A percentile compares a stretch with the other conserved stretches of the same genome.
Evolutionary conservation across 2,329 filamentous ascomycete species (phyloP).

Genomic region (Ilyonectria mors-panacis): DNA sequence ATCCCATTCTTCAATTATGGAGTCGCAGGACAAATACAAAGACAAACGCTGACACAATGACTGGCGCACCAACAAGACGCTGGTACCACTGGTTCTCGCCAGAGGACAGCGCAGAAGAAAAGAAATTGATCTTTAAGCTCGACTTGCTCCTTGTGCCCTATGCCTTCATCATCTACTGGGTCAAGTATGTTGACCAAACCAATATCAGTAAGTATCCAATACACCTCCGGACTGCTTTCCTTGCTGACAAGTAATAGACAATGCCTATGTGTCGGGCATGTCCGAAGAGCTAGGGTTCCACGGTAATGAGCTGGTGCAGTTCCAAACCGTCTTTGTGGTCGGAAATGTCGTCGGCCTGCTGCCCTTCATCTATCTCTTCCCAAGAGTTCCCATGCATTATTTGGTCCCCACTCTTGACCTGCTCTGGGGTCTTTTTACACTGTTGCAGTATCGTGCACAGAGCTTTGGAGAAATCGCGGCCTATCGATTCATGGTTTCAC

Average conservation of each 20-base stretch:
- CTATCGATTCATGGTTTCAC: slow-evolving; percentile 37
- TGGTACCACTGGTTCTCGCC: slow-evolving; percentile 62
- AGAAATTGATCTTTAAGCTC: slow-evolving; percentile 67
- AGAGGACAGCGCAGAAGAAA: slow-evolving; percentile 57
- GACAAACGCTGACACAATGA: slow-evolving; percentile 16
- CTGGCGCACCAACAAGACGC: slow-evolving; percentile 22
- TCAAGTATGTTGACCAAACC: slow-evolving; percentile 41
- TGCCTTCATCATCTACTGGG: slow-evolving; percentile 38
- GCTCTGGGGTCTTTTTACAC: slow-evolving; percentile 33
- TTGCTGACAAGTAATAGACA: slow-evolving; percentile 27
- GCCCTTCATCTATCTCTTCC: slow-evolving; percentile 39
- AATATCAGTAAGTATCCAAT: slow-evolving; percentile 32
- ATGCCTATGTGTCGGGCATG: slow-evolving; percentile 41
- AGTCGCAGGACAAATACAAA: background rate
- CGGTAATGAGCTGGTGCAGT: slow-evolving; percentile 38
- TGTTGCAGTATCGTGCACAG: slow-evolving; percentile 34
- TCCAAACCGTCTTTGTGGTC: slow-evolving; percentile 39
- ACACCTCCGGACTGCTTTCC: rapidly evolving
- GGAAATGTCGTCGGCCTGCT: slow-evolving; percentile 38
- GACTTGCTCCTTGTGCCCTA: slow-evolving; percentile 71
- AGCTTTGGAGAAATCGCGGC: slow-evolving; percentile 34
- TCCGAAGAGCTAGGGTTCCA: slow-evolving; percentile 35
- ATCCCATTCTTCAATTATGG: background rate
- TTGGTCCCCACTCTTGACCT: slow-evolving; percentile 35
- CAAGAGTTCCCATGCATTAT: slow-evolving; percentile 37